Percentiles rank a stretch among this genome's conserved stretches.
Conservation (phyloP, 2,329 filamentous ascomycete genomes). For the Alternaria angustiovoidea region DNA sequence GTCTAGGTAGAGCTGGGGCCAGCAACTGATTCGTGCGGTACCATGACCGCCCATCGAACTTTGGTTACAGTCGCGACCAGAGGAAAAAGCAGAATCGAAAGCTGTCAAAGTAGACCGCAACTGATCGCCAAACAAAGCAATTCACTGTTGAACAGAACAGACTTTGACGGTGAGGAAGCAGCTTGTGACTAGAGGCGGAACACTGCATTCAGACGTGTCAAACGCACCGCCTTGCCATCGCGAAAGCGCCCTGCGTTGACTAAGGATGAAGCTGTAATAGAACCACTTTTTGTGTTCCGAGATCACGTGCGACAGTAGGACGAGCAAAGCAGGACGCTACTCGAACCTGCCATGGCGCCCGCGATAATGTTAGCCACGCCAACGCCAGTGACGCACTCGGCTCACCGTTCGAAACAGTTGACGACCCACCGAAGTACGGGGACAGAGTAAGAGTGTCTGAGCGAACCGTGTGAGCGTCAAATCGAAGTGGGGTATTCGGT, state of each 20-base stretch:
- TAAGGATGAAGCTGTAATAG: constrained; percentile 21
- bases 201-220: constrained; percentile 12
- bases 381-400: constrained; percentile 17
- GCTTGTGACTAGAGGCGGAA: not conserved
- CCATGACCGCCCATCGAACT: constrained; percentile 6
- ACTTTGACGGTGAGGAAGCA: constrained; percentile 1
- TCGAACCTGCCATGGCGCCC: constrained; percentile 4
- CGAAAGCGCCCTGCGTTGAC: constrained; percentile 5
- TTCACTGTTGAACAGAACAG: constrained; percentile 13
- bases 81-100: constrained; percentile 16
- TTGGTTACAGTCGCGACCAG: constrained; percentile 7
- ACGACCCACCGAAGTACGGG: constrained; percentile 5
- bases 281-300: constrained; percentile 6
- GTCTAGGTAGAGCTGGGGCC: not conserved
- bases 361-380: constrained; percentile 15
- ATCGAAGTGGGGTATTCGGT: constrained; percentile 2
- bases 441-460: constrained; percentile 4
- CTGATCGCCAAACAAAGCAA: constrained; percentile 22
- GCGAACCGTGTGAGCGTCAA: constrained; percentile 2
- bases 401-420: constrained; percentile 18
- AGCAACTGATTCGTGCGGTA: constrained; percentile 9
- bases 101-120: constrained; percentile 23
- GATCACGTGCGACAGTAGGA: constrained; percentile 9
- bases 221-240: constrained; percentile 1
- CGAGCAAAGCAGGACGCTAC: not conserved